Evolutionary conservation across 2,329 filamentous ascomycete genomes (phyloP).

Genomic region (Stromatinia cepivora): DNA sequence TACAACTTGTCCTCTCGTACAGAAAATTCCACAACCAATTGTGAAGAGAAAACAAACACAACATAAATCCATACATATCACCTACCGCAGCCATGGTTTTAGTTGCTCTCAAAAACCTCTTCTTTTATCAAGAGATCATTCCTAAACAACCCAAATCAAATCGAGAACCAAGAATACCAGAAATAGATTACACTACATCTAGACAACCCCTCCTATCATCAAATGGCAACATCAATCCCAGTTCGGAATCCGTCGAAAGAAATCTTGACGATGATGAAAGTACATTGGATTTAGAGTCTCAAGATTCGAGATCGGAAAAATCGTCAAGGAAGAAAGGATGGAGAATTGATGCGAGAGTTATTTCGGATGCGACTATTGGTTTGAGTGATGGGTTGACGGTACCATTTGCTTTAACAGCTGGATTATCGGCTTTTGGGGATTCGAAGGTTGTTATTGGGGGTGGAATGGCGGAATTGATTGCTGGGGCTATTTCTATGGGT

Average conservation of each 20-base stretch:
- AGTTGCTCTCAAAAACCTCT: slow-evolving; percentile 40
- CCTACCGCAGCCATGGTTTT: slow-evolving; percentile 37
- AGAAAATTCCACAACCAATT: neutral
- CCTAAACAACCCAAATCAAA: slow-evolving; percentile 18
- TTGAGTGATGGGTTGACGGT: slow-evolving; percentile 63
- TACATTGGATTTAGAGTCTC: slow-evolving; percentile 35
- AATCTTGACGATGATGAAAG: slow-evolving; percentile 6
- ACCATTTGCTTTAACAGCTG: slow-evolving; percentile 63
- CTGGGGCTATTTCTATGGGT: slow-evolving; percentile 63
- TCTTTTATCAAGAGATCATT: slow-evolving; percentile 32
- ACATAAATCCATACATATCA: neutral
- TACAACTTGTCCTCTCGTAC: slow-evolving; percentile 9
- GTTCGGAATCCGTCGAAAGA: slow-evolving; percentile 1
- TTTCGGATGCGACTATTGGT: slow-evolving; percentile 59
- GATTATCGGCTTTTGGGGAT: slow-evolving; percentile 51
- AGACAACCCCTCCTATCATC: slow-evolving; percentile 29
- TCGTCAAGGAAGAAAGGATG: slow-evolving; percentile 34
- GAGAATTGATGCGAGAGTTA: slow-evolving; percentile 40
- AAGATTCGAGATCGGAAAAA: slow-evolving; percentile 29
- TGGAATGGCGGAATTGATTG: slow-evolving; percentile 60
- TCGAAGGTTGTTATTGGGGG: slow-evolving; percentile 57
- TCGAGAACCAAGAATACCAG: slow-evolving; percentile 3
- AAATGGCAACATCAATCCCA: neutral
- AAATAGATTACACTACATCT: slow-evolving; percentile 27
- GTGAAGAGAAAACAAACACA: neutral